These are phyloP conservation scores for Picea glauca DNA, from an alignment of 75 land plant genomes.

Conservation along the genomic window DNA sequence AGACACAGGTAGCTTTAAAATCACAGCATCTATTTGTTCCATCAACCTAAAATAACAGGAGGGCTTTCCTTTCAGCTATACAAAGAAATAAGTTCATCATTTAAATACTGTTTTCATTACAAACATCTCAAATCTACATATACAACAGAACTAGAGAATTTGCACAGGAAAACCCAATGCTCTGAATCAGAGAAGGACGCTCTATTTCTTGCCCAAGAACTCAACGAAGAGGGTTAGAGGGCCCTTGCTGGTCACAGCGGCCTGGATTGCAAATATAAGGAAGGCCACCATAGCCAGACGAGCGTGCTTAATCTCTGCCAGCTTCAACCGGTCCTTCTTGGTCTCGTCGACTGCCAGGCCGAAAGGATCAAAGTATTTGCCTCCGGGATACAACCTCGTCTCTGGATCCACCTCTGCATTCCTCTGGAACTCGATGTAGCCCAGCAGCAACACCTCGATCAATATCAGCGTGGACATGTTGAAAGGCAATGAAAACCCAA, in stretches of 20 bases:
- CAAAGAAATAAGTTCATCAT: too few relatives aligned
- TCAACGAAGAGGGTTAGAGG: slow-evolving; percentile 97
- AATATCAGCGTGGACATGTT: slow-evolving; percentile 65
- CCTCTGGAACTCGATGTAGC: slow-evolving; percentile 96
- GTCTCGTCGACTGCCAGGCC: slow-evolving; percentile 87
- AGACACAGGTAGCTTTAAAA: too few relatives aligned
- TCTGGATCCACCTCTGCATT: slow-evolving; percentile 94
- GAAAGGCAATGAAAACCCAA: slow-evolving; percentile 91
- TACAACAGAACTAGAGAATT: too few relatives aligned
- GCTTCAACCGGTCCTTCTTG: slow-evolving; percentile 75
- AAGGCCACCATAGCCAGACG: slow-evolving; percentile 96
- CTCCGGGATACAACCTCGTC: slow-evolving; percentile 95
- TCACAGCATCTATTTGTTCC: too few relatives aligned
- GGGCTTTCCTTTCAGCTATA: too few relatives aligned
- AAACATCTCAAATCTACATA: too few relatives aligned
- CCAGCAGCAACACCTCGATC: slow-evolving; percentile 88
- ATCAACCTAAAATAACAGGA: too few relatives aligned
- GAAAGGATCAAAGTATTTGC: slow-evolving; percentile 81
- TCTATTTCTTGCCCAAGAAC: slow-evolving; percentile 64
- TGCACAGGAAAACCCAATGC: too few relatives aligned
- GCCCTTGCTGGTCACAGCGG: slow-evolving; percentile 92
- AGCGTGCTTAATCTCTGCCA: slow-evolving; percentile 98
- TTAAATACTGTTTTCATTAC: too few relatives aligned
- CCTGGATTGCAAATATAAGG: slow-evolving; percentile 93
- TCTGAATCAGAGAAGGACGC: too few relatives aligned